Evolutionary conservation across 306 rosid species (phyloP).

Genomic region (Corylus heterophylla): DNA sequence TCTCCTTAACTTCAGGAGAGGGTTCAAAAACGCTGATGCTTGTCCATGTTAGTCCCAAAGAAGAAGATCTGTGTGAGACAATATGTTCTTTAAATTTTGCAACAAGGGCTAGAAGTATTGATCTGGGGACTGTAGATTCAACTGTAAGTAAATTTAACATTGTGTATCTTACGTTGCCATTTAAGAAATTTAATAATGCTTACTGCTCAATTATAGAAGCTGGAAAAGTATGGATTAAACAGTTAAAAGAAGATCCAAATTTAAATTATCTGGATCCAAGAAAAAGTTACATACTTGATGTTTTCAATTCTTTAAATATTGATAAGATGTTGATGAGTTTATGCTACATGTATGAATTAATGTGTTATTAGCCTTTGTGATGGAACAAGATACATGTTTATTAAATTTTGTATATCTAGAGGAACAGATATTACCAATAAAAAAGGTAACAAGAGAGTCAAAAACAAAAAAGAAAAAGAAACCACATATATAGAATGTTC

Average conservation of each 20-base stretch:
- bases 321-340: neutral
- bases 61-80: constrained; percentile 46
- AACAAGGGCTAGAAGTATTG: constrained; percentile 39
- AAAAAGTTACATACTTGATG: neutral
- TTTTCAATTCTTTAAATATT: neutral
- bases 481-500: neutral
- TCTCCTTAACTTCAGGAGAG: constrained; percentile 29
- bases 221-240: neutral
- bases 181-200: neutral
- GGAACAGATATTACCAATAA: neutral
- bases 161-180: neutral
- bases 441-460: neutral
- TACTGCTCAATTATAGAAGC: neutral
- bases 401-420: neutral
- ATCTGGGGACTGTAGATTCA: constrained; percentile 27
- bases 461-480: neutral
- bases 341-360: neutral
- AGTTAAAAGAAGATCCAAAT: neutral
- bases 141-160: constrained; percentile 29
- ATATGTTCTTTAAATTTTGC: constrained; percentile 41
- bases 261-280: neutral
- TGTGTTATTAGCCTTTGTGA: neutral
- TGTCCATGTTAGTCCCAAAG: constrained; percentile 43
- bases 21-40: constrained; percentile 47
- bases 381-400: neutral